Evolutionary conservation across 2,329 filamentous ascomycete genomes (phyloP), one percentile per base, ranked within the genome.

Genomic region (Neopestalotiopsis clavispora): DNA sequence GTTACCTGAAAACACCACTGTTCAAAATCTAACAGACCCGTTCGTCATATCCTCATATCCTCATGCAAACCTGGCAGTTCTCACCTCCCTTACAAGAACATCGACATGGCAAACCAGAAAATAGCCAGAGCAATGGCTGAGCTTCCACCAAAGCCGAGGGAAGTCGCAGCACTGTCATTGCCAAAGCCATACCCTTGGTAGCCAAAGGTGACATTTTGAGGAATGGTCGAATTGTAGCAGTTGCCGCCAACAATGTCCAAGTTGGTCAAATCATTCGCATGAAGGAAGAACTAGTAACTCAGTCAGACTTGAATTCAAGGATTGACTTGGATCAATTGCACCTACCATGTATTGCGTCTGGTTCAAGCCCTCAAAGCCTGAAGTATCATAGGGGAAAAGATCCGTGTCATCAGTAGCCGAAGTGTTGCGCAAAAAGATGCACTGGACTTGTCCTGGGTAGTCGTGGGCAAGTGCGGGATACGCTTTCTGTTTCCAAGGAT

Each of bases 361-460:
- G 65, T 91, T 86, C 58, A 95, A 76, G 2, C 82, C 86, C 80
- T 92, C 83, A 81, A 95, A 95, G 0, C 90, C 90, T 28, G 83
- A 84, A 0, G 92, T 95, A 74, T 94, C 86, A 79, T 95, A 95
- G 0, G 93, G 92, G 79, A 94, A 94, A 71, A 86, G 85, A 78
- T 93, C 89, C 1, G 83, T 84, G 0, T 79, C 72, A 72, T 95
- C 92, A 0, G 92, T 94, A 0, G 90, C 85, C 9, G 86, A 89
- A 0, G 91, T 93, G 79, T 95, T 95, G 67, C 93, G 88, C 28
- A 95, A 82, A 72, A 93, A 88, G 73, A 95, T 94, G 78, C 92
- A 95, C 74, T 92, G 90, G 4, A 95, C 91, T 75, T 94, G 91
- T 17, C 86, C 85, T 0, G 92, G 92, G 74, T 89, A 92, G 69